Conservation (phyloP, 2,329 filamentous ascomycete species). For the Zarea fungicola region DNA sequence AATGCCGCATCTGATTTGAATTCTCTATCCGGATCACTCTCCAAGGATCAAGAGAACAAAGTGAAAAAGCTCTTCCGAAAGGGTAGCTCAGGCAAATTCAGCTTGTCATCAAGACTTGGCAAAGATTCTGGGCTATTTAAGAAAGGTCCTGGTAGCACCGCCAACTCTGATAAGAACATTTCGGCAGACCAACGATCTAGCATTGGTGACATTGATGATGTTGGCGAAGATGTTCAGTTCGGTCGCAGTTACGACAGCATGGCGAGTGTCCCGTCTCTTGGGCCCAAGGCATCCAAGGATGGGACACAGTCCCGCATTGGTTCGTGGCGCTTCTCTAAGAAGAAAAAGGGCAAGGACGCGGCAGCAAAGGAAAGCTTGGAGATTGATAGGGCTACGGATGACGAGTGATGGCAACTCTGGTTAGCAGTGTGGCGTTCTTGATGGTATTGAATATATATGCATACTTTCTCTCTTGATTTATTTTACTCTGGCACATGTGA, state of each 20-base stretch:
- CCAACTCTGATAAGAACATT: conserved; percentile 52
- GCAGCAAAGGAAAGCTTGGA: conserved; percentile 45
- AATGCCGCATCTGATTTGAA: conserved; percentile 53
- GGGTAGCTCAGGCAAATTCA: conserved; percentile 61
- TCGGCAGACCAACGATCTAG: conserved; percentile 51
- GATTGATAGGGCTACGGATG: conserved; percentile 35
- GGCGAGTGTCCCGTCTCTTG: conserved; percentile 52
- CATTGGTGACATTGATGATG: conserved; percentile 51
- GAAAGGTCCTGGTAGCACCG: conserved; percentile 53
- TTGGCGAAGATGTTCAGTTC: conserved; percentile 41
- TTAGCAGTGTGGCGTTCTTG: neutral
- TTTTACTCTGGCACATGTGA: no score
- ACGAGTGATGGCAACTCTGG: conserved; percentile 17
- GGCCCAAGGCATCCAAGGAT: conserved; percentile 42
- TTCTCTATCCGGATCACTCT: conserved; percentile 30
- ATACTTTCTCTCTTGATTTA: no score
- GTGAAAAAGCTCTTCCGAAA: conserved; percentile 59
- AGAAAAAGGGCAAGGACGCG: conserved; percentile 53
- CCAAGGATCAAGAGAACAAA: conserved; percentile 51
- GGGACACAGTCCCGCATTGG: conserved; percentile 45
- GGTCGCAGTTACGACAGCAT: conserved; percentile 53
- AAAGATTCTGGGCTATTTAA: conserved; percentile 54
- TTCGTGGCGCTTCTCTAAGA: conserved; percentile 53
- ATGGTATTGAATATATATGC: neutral
- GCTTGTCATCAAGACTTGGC: conserved; percentile 50